Percentiles rank a stretch among this genome's conserved stretches.
These are phyloP conservation scores for Pestalotiopsis sp. DNA, from an alignment of 2,329 filamentous ascomycete species.

Conservation along the genomic window DNA sequence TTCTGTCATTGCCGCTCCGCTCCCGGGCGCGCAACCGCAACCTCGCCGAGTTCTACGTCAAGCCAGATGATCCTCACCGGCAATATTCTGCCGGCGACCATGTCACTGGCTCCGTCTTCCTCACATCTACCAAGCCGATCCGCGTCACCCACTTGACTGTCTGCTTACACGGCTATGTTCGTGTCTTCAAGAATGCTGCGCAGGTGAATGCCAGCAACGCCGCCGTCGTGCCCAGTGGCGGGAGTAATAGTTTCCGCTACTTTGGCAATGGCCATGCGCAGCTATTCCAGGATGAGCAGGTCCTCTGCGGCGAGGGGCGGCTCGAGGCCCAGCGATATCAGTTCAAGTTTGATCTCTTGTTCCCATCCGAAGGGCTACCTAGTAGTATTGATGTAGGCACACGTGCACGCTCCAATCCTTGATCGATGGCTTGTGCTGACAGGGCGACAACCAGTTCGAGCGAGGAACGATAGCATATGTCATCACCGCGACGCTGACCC, in stretches of 20 bases:
- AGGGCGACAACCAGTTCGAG: slow-evolving; percentile 70
- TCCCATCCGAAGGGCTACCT: slow-evolving; percentile 71
- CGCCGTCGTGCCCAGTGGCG: slow-evolving; percentile 38
- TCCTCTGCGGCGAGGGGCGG: slow-evolving; percentile 77
- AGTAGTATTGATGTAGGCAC: slow-evolving; percentile 89
- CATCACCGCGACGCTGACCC: slow-evolving; percentile 85
- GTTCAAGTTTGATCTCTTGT: slow-evolving; percentile 76
- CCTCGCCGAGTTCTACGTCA: slow-evolving; percentile 78
- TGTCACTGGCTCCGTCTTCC: slow-evolving; percentile 72
- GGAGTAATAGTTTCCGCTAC: slow-evolving; percentile 53
- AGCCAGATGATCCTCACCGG: slow-evolving; percentile 75
- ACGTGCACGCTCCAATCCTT: slow-evolving; percentile 12
- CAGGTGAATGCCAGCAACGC: slow-evolving; percentile 47
- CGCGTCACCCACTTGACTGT: slow-evolving; percentile 81
- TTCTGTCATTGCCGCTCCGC: slow-evolving; percentile 53
- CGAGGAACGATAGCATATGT: slow-evolving; percentile 91
- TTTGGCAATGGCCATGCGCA: slow-evolving; percentile 79
- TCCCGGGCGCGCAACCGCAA: slow-evolving; percentile 67
- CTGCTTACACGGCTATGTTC: slow-evolving; percentile 76
- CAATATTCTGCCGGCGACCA: slow-evolving; percentile 76
- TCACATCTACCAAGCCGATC: slow-evolving; percentile 74
- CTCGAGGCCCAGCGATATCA: slow-evolving; percentile 76
- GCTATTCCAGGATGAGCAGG: slow-evolving; percentile 80
- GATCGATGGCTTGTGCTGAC: slow-evolving; percentile 18
- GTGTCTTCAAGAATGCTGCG: slow-evolving; percentile 73